These are phyloP conservation scores for Podaxis pistillaris DNA, from an alignment of 768 basidiomycete genomes.

Conservation along the genomic window DNA sequence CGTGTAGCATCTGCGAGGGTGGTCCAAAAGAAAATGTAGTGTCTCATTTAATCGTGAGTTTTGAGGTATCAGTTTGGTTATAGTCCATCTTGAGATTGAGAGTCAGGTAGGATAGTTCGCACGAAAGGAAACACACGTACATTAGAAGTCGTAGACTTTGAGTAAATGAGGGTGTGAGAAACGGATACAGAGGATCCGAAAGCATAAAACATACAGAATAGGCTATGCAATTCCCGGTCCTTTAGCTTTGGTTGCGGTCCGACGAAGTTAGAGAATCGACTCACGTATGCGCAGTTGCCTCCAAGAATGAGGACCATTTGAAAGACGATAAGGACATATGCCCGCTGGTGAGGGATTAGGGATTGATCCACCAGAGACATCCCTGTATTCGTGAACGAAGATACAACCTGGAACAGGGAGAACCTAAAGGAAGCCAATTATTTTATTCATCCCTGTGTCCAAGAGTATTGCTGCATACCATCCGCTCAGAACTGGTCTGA, in stretches of 20 bases:
- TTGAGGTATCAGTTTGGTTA: conserved; percentile 58
- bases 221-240: conserved; percentile 46
- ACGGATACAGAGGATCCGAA: neutral
- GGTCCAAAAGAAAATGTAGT: conserved; percentile 88
- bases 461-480: conserved; percentile 48
- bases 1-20: conserved; percentile 89
- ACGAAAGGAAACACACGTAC: conserved; percentile 41
- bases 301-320: conserved; percentile 79
- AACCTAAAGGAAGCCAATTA: conserved; percentile 50
- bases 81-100: conserved; percentile 61
- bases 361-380: conserved; percentile 85
- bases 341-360: conserved; percentile 88
- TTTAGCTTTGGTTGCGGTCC: neutral
- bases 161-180: neutral
- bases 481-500: conserved; percentile 51
- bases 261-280: conserved; percentile 32
- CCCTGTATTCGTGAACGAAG: conserved; percentile 88
- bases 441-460: neutral
- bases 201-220: conserved; percentile 64
- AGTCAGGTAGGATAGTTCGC: conserved; percentile 7
- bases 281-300: conserved; percentile 91
- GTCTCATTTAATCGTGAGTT: conserved; percentile 72
- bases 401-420: conserved; percentile 79
- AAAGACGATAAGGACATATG: conserved; percentile 76
- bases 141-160: conserved; percentile 77